Base-by-base conservation (phyloP, 495 filamentous ascomycete genomes). In the Aspergillus panamensis region DNA sequence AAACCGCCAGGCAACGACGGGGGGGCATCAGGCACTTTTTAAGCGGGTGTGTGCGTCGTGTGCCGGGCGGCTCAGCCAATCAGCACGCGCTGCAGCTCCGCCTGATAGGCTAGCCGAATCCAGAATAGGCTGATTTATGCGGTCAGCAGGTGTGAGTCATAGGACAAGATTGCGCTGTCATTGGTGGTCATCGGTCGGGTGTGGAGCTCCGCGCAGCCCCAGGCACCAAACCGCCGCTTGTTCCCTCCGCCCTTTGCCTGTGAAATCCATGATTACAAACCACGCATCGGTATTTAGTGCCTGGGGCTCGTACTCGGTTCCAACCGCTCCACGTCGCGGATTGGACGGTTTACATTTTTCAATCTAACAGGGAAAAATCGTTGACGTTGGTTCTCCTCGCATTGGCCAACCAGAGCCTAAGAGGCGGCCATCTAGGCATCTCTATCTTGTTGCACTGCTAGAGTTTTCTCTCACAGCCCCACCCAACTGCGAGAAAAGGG, bases 131-230 rank as follows among this genome's bases (percentile, higher is more conserved):
- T 30, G 10, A 37, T 7, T 33, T 55, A 40, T 40, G 48, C 53
- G 56, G 66, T 72, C 69, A 72, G 70, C 70, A 64, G 67, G 71
- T 77, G 74, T 77, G 74, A 77, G 62, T 77, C 74, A 77, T 61
- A 72, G 47, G 44, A 8, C 43, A 37, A 33, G 1, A 0, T 3
- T 0, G 4, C 8, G 1, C 2, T 8, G 0, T 68, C 21, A 74
- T 75, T 75, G 70, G 74, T 19, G 39, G n/a, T 1, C 0, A 10
- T 5, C n/a, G 5, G 7, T 20, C n/a, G 17, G 19, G 2, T 39
- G 51, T 64, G 57, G 60, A 39, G 30, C 33, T 54, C 32, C 32
- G 20, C 17, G 48, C 7, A 49, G 42, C 63, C 57, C 59, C 63
- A 65, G 59, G 63, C 59, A 65, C 52, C 47, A 19, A 29, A 49